These are phyloP conservation scores for Bryoglossum gracile DNA, from an alignment of 495 filamentous ascomycete genomes.

Conservation along the genomic window DNA sequence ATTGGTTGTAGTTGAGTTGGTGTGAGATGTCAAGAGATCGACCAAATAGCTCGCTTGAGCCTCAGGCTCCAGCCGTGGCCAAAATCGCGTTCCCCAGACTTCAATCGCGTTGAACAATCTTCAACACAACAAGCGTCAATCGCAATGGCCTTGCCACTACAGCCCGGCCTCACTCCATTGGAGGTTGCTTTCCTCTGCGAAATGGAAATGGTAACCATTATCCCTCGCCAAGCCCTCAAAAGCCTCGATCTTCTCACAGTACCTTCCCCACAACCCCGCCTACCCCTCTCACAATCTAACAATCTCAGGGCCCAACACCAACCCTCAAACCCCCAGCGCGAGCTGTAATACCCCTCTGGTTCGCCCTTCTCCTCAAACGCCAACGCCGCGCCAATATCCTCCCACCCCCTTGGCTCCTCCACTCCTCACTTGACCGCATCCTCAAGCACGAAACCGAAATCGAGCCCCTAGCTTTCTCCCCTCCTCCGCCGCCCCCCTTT, in stretches of 20 bases:
- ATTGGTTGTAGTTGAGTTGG: too few relatives aligned
- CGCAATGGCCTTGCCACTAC: conserved; percentile 74
- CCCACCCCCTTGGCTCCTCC: conserved; percentile 80
- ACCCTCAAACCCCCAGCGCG: conserved; percentile 75
- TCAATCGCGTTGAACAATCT: conserved; percentile 4
- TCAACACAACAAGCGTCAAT: conserved; percentile 2
- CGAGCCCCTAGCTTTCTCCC: conserved; percentile 59
- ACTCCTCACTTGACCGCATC: conserved; percentile 62
- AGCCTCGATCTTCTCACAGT: conserved; percentile 78
- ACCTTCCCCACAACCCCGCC: conserved; percentile 33
- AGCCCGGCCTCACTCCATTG: conserved; percentile 73
- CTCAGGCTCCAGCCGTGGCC: neutral
- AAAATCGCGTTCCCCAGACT: conserved; percentile 5
- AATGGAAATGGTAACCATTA: conserved; percentile 89
- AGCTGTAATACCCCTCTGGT: conserved; percentile 80
- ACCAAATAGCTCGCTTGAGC: neutral
- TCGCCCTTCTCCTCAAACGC: conserved; percentile 93
- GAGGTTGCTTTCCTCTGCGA: conserved; percentile 96
- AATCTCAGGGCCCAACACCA: conserved; percentile 63
- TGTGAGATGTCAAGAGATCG: neutral
- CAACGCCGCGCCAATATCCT: conserved; percentile 91
- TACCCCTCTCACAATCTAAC: neutral
- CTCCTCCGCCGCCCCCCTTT: conserved; percentile 57
- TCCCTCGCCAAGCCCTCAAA: conserved; percentile 87
- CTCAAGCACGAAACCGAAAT: conserved; percentile 71